These are phyloP conservation scores for Mycena maculata DNA, from an alignment of 768 basidiomycete species.

Conservation along the genomic window DNA sequence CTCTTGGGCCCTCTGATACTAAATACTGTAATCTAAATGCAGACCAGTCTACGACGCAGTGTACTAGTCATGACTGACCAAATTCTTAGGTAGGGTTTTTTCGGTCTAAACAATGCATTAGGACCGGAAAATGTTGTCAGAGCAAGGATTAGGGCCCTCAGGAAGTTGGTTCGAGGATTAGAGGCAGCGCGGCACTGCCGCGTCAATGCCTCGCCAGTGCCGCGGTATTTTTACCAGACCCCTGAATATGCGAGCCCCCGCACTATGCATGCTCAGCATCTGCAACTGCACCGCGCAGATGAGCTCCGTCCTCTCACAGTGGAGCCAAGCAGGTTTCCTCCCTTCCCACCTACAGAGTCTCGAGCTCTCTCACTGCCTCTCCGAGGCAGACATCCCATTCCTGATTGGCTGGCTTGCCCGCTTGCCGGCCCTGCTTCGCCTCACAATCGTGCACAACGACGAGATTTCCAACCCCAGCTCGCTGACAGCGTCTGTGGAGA, in stretches of 20 bases:
- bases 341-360: constrained; percentile 43
- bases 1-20: too few species aligned
- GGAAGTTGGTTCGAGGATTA: too few species aligned
- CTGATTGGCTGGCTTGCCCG: constrained; percentile 47
- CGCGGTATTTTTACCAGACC: too few species aligned
- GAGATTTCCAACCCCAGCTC: constrained; percentile 21
- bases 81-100: too few species aligned
- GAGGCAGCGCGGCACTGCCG: too few species aligned
- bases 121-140: too few species aligned
- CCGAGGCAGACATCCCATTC: constrained; percentile 38
- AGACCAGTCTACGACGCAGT: too few species aligned
- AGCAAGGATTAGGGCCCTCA: too few species aligned
- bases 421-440: constrained; percentile 42
- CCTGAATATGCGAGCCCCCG: constrained; percentile 35
- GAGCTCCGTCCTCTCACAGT: constrained; percentile 40
- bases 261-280: constrained; percentile 40
- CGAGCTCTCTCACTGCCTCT: constrained; percentile 40
- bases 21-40: too few species aligned
- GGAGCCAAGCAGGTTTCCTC: constrained; percentile 40
- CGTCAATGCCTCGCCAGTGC: too few species aligned
- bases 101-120: too few species aligned
- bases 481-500: constrained; percentile 22
- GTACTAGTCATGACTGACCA: too few species aligned
- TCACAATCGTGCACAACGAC: constrained; percentile 37
- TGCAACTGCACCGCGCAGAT: constrained; percentile 29